phyloP scores from a whole-genome alignment of 2,329 filamentous ascomycete genomes.

The Pestalotiopsis sp. region DNA sequence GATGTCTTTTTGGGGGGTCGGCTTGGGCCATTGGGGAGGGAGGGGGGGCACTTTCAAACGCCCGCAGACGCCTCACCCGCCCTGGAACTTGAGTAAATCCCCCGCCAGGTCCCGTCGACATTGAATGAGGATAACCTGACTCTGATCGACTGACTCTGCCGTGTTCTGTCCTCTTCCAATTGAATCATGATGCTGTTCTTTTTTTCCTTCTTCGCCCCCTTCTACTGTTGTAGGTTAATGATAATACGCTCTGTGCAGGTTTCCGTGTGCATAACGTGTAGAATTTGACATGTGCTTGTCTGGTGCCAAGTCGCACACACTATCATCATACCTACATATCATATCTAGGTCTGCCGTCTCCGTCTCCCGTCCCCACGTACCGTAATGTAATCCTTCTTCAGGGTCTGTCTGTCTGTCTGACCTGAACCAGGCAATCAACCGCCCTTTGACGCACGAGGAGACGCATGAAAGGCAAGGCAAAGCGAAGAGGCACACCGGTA shows the following conservation, averaged over 20 bases:
- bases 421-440: not conserved
- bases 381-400: not conserved
- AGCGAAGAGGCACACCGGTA: not conserved
- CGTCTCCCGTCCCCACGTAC: not conserved
- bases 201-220: too few relatives aligned
- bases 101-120: too few relatives aligned
- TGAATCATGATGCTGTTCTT: too few relatives aligned
- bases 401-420: not conserved
- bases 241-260: too few relatives aligned
- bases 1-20: not conserved
- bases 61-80: not conserved
- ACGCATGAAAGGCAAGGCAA: not conserved
- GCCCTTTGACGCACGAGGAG: not conserved
- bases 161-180: too few relatives aligned
- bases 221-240: too few relatives aligned
- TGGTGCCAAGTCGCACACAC: not conserved
- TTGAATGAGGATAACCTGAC: too few relatives aligned
- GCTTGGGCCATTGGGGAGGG: not conserved
- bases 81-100: too few relatives aligned
- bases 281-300: not conserved
- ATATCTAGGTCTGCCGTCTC: not conserved
- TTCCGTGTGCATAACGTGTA: not conserved
- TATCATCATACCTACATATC: not conserved
- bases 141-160: too few relatives aligned
- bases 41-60: not conserved